Evolutionary conservation across 768 basidiomycete species (phyloP).

Genomic region (Strobilomyces confusus): DNA sequence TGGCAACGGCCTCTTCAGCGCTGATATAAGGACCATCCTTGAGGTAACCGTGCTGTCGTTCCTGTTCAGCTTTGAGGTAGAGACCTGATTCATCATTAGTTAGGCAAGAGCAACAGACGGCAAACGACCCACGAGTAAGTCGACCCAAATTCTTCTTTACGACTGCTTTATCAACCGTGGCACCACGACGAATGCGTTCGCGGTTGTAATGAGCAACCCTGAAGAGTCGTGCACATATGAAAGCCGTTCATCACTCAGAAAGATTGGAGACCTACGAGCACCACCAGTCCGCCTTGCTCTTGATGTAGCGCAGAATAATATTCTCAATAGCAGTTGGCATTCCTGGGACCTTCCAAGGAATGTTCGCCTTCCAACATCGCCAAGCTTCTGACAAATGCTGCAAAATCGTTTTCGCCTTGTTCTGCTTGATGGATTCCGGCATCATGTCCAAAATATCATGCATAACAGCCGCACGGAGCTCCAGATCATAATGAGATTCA

Average conservation of each 20-base stretch:
- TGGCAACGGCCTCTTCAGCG: constrained; percentile 97
- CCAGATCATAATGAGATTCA: constrained; percentile 97
- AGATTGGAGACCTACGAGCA: constrained; percentile 56
- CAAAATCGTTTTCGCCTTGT: constrained; percentile 99
- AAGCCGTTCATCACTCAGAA: neutral
- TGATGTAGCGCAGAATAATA: constrained; percentile 97
- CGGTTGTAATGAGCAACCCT: constrained; percentile 97
- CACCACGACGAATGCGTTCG: constrained; percentile 94
- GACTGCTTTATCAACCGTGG: constrained; percentile 97
- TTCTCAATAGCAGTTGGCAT: constrained; percentile 99
- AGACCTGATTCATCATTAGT: constrained; percentile 46
- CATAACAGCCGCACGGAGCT: constrained; percentile 98
- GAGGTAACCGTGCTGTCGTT: constrained; percentile 96
- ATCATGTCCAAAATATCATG: constrained; percentile 99
- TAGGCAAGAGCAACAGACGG: neutral
- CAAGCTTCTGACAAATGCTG: constrained; percentile 98
- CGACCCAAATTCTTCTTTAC: constrained; percentile 99
- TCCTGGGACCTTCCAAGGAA: constrained; percentile 99
- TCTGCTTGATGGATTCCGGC: constrained; percentile 99
- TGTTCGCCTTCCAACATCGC: constrained; percentile 96
- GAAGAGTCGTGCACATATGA: constrained; percentile 1
- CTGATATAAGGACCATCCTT: constrained; percentile 99
- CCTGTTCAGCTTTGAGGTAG: constrained; percentile 98
- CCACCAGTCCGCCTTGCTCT: constrained; percentile 99
- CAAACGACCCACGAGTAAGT: constrained; percentile 68